Conservation (phyloP, 768 basidiomycete genomes). For the Termitomyces sp. region DNA sequence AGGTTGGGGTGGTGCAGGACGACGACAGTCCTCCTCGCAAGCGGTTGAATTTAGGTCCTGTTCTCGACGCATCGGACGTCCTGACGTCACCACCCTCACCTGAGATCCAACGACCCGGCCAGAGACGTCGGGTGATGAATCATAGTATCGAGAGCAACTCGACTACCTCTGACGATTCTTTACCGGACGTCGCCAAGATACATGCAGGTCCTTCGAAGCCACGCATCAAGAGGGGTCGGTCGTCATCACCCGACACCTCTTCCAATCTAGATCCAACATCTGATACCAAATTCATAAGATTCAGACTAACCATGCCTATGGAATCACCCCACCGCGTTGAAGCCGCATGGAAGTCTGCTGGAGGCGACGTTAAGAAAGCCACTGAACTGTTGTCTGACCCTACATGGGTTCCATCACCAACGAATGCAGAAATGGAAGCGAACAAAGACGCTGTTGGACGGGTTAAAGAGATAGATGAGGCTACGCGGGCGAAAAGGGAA, state of each 20-base stretch:
- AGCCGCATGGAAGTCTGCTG: slow-evolving; percentile 67
- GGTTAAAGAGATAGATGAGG: slow-evolving; percentile 73
- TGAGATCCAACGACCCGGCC: slow-evolving; percentile 51
- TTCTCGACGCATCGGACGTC: slow-evolving; percentile 34
- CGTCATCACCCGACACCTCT: slow-evolving; percentile 29
- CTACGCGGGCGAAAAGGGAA: slow-evolving; percentile 62
- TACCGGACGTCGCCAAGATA: slow-evolving; percentile 45
- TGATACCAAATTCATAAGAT: slow-evolving; percentile 51
- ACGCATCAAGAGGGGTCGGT: slow-evolving; percentile 56
- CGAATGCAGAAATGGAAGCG: slow-evolving; percentile 21
- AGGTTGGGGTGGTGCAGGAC: slow-evolving; percentile 42
- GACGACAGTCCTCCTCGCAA: slow-evolving; percentile 73
- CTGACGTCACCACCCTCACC: slow-evolving; percentile 58
- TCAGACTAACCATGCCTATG: slow-evolving; percentile 61
- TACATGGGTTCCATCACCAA: slow-evolving; percentile 44
- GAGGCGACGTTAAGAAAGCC: slow-evolving; percentile 61
- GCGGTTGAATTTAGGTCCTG: slow-evolving; percentile 56
- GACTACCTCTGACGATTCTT: slow-evolving; percentile 69
- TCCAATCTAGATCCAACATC: slow-evolving; percentile 26
- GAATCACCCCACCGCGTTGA: slow-evolving; percentile 44
- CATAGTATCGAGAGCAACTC: slow-evolving; percentile 43
- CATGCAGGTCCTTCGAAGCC: slow-evolving; percentile 45
- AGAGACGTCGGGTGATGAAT: slow-evolving; percentile 42
- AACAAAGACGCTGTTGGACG: slow-evolving; percentile 50
- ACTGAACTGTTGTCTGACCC: slow-evolving; percentile 57